phyloP scores from a whole-genome alignment of 805 yeast species.

The Saccharomycopsis sp. region DNA sequence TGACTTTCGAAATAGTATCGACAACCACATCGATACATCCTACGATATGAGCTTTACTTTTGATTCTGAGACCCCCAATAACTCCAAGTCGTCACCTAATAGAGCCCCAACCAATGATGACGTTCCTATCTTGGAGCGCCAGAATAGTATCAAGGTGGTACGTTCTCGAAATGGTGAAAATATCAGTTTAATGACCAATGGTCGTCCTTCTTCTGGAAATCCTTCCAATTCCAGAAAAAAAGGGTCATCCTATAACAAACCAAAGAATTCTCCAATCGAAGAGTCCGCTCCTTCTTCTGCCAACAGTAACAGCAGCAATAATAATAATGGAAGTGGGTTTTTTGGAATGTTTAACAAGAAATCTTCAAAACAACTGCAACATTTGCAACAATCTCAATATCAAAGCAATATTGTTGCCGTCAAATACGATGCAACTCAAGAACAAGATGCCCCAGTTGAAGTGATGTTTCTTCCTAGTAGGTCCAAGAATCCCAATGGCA shows the following conservation, averaged over 20 bases:
- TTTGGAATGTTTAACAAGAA: constrained; percentile 16
- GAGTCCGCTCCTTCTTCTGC: no score
- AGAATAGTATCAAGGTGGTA: constrained; percentile 5
- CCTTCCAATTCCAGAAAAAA: neutral
- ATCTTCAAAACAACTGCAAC: neutral
- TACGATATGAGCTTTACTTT: constrained; percentile 17
- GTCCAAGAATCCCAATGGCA: neutral
- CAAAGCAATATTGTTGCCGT: constrained; percentile 11
- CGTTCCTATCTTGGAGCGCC: neutral
- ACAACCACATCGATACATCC: constrained; percentile 17
- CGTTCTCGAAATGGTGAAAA: constrained; percentile 9
- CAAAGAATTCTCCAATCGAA: constrained; percentile 1
- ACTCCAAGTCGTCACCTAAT: constrained; percentile 3
- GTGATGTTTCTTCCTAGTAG: constrained; percentile 15
- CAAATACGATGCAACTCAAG: constrained; percentile 16
- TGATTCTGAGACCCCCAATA: constrained; percentile 4
- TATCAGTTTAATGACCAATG: constrained; percentile 6
- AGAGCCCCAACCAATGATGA: neutral
- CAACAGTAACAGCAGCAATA: no score
- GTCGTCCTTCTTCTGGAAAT: constrained; percentile 1
- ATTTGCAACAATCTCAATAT: neutral
- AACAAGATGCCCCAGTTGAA: constrained; percentile 17
- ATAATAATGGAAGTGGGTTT: constrained; percentile 7
- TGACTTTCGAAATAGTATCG: constrained; percentile 16
- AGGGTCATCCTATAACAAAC: no score